phyloP scores from a whole-genome alignment of 2,329 filamentous ascomycete species.

The Penicillium sp. region DNA sequence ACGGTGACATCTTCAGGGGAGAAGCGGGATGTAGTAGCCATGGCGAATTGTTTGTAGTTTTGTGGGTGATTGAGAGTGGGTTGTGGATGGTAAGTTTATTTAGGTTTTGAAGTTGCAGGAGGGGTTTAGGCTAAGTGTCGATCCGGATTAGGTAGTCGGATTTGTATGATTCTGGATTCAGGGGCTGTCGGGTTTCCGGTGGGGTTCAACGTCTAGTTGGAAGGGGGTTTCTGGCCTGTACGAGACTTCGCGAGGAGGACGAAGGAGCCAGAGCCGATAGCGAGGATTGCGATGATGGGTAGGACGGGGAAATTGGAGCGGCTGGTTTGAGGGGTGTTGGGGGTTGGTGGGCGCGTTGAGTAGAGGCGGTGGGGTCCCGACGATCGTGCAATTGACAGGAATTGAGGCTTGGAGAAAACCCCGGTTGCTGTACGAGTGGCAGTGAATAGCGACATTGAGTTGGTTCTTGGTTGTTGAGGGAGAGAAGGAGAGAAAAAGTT shows the following conservation, averaged over 20 bases:
- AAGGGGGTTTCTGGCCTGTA: slow-evolving; percentile 26
- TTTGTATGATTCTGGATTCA: neutral
- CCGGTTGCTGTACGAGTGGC: slow-evolving; percentile 16
- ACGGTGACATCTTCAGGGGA: slow-evolving; percentile 80
- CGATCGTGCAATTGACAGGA: slow-evolving; percentile 11
- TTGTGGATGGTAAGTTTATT: slow-evolving; percentile 47
- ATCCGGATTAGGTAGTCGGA: slow-evolving; percentile 12
- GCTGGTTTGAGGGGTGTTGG: slow-evolving; percentile 27
- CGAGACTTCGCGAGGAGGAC: slow-evolving; percentile 52
- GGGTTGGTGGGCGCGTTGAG: slow-evolving; percentile 16
- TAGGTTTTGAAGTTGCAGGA: slow-evolving; percentile 24
- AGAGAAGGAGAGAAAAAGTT: slow-evolving; percentile 10
- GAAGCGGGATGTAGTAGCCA: slow-evolving; percentile 65
- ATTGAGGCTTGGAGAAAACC: slow-evolving; percentile 16
- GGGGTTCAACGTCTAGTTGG: slow-evolving; percentile 5
- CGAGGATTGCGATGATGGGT: slow-evolving; percentile 47
- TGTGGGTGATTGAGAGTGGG: slow-evolving; percentile 37
- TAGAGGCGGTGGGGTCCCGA: slow-evolving; percentile 19
- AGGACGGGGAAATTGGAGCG: slow-evolving; percentile 43
- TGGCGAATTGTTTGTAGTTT: slow-evolving; percentile 15
- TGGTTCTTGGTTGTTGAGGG: neutral
- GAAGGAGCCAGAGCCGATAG: slow-evolving; percentile 52
- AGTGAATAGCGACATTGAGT: slow-evolving; percentile 18
- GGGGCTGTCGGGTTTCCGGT: neutral
- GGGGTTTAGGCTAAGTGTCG: slow-evolving; percentile 33